These are phyloP conservation scores for Mytilinidion resinicola DNA, from an alignment of 495 filamentous ascomycete genomes.

Conservation along the genomic window DNA sequence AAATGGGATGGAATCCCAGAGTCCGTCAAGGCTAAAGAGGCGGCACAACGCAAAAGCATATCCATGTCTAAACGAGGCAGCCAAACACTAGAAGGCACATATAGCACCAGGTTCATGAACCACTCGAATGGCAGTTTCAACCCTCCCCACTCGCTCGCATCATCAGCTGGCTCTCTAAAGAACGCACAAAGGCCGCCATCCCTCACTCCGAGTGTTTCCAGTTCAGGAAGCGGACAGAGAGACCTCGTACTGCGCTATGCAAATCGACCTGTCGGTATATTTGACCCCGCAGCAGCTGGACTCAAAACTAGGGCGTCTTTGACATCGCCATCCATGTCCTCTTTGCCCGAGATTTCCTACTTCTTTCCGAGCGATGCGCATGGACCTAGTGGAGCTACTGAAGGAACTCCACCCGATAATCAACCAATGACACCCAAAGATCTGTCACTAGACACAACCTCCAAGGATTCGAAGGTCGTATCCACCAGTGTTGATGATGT, in stretches of 20 bases:
- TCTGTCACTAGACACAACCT: neutral
- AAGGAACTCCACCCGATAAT: neutral
- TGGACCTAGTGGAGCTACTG: neutral
- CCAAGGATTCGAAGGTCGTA: neutral
- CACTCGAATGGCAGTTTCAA: conserved; percentile 8
- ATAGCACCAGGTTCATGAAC: conserved; percentile 3
- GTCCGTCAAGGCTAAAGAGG: conserved; percentile 31
- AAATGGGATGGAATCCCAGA: conserved; percentile 47
- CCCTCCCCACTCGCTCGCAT: conserved; percentile 14
- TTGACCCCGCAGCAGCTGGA: neutral
- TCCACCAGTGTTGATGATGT: neutral
- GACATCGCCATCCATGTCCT: conserved; percentile 15
- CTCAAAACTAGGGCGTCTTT: neutral
- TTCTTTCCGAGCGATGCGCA: conserved; percentile 17
- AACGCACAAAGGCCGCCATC: neutral
- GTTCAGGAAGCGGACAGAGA: neutral
- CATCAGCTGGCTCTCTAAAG: neutral
- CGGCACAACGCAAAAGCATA: neutral
- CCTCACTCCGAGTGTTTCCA: neutral
- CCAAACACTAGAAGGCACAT: neutral
- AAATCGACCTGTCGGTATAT: neutral
- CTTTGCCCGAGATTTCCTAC: conserved; percentile 18
- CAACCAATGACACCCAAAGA: neutral
- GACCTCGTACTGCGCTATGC: neutral
- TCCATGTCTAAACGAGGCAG: neutral